Conservation (phyloP, 2,329 filamentous ascomycete species). For the Trichoderma citrinoviride region DNA sequence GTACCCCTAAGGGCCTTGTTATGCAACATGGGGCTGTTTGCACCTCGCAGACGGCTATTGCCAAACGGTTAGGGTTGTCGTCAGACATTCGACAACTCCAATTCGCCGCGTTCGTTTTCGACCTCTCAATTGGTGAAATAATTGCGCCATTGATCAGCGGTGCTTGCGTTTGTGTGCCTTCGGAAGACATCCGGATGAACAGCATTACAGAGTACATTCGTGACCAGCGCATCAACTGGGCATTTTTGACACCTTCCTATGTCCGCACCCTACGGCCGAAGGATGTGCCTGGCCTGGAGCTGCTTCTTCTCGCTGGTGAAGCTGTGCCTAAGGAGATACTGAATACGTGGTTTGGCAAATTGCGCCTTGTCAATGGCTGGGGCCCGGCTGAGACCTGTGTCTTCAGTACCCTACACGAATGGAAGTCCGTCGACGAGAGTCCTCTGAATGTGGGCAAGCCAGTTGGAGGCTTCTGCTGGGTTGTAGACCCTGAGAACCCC, state of each 20-base stretch:
- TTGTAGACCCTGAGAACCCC: constrained; percentile 7
- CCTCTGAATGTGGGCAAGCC: constrained; percentile 5
- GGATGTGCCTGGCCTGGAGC: not conserved
- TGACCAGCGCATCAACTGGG: not conserved
- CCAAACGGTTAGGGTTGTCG: not conserved
- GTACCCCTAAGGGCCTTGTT: constrained; percentile 7
- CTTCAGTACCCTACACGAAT: not conserved
- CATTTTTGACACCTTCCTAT: constrained; percentile 7
- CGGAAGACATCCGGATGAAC: constrained; percentile 9
- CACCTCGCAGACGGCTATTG: not conserved
- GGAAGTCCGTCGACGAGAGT: not conserved
- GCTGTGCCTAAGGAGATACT: constrained; percentile 5
- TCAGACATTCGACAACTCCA: not conserved
- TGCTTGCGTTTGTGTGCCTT: constrained; percentile 1
- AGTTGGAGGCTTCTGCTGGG: constrained; percentile 15
- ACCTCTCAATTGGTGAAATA: constrained; percentile 13
- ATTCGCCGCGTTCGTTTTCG: constrained; percentile 18
- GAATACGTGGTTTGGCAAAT: constrained; percentile 3
- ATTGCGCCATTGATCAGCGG: not conserved
- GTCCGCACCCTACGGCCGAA: not conserved
- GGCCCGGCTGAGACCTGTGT: constrained; percentile 18
- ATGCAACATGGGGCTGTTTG: constrained; percentile 4
- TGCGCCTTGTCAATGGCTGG: constrained; percentile 6
- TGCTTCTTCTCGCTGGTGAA: constrained; percentile 7
- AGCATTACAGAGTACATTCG: not conserved